Conservation (phyloP, 2,329 filamentous ascomycete species). For the Venturia oleaginea region DNA sequence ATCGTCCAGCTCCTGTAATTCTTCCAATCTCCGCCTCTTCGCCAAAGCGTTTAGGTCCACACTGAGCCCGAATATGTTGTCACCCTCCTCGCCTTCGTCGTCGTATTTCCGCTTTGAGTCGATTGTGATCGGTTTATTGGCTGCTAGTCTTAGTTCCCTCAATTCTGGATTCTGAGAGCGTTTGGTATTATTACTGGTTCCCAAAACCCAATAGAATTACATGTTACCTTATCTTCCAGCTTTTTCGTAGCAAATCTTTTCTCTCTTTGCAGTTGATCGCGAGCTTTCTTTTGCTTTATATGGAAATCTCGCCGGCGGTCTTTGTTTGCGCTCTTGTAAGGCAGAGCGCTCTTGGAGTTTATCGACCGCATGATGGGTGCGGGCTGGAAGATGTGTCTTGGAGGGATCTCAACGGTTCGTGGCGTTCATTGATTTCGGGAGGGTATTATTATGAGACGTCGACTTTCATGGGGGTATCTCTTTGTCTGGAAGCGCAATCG, state of each 20-base stretch:
- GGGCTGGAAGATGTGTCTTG: too few species aligned
- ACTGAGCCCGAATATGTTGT: constrained; percentile 34
- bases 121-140: constrained; percentile 71
- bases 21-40: constrained; percentile 35
- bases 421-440: constrained; percentile 39
- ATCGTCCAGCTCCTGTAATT: constrained; percentile 17
- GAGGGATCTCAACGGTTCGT: too few species aligned
- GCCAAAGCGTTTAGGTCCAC: constrained; percentile 36
- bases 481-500: not conserved
- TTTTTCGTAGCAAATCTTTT: constrained; percentile 64
- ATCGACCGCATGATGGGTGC: constrained; percentile 21
- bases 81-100: constrained; percentile 45
- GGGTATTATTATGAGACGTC: constrained; percentile 20
- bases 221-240: constrained; percentile 27
- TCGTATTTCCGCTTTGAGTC: constrained; percentile 90
- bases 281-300: constrained; percentile 68
- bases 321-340: constrained; percentile 63
- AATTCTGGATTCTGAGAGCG: constrained; percentile 65
- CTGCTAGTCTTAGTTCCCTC: constrained; percentile 60
- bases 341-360: constrained; percentile 36
- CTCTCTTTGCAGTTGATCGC: constrained; percentile 65
- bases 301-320: constrained; percentile 68
- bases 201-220: not conserved
- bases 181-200: constrained; percentile 29
- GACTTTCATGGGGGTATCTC: not conserved